Evolutionary conservation across 139 green algal genomes (phyloP).

Genomic region (Eudorina sp.): DNA sequence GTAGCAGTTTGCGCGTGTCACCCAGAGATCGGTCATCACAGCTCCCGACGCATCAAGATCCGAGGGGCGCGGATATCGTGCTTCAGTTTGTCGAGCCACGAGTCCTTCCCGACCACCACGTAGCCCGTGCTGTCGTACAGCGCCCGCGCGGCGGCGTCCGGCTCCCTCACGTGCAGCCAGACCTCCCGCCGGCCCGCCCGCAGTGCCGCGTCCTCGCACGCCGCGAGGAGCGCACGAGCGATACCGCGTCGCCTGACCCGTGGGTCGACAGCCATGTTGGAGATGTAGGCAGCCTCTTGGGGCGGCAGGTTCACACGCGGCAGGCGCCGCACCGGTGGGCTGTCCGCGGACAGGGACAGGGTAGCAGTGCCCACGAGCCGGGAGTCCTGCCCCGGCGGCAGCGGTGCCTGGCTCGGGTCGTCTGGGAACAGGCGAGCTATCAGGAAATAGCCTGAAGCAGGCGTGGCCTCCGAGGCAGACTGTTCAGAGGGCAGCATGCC

Average conservation of each 20-base stretch:
- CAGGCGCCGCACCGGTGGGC: not conserved
- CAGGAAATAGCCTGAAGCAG: constrained; percentile 3
- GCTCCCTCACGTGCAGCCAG: constrained; percentile 57
- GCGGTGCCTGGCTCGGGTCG: not conserved
- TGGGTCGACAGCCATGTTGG: constrained; percentile 58
- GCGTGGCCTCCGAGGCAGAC: not conserved
- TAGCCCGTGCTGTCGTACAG: constrained; percentile 50
- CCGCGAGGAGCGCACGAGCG: constrained; percentile 25
- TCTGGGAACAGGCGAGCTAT: not conserved
- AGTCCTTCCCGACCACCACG: constrained; percentile 10
- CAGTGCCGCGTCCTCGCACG: constrained; percentile 42
- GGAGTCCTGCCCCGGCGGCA: constrained; percentile 29
- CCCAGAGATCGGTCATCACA: too few relatives aligned
- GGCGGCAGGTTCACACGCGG: not conserved
- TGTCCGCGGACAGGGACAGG: not conserved
- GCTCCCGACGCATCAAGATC: constrained; percentile 19
- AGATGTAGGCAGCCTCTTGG: constrained; percentile 25
- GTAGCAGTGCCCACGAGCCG: constrained; percentile 30
- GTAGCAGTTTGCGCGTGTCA: too few relatives aligned
- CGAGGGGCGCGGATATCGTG: not conserved
- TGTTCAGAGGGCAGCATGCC: not conserved
- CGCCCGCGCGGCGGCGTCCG: constrained; percentile 47
- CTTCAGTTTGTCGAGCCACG: constrained; percentile 31
- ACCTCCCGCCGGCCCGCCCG: not conserved
- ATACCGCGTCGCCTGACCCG: constrained; percentile 45